These are phyloP conservation scores for Colletotrichum karsti DNA, from an alignment of 2,329 filamentous ascomycete species.

Conservation along the genomic window DNA sequence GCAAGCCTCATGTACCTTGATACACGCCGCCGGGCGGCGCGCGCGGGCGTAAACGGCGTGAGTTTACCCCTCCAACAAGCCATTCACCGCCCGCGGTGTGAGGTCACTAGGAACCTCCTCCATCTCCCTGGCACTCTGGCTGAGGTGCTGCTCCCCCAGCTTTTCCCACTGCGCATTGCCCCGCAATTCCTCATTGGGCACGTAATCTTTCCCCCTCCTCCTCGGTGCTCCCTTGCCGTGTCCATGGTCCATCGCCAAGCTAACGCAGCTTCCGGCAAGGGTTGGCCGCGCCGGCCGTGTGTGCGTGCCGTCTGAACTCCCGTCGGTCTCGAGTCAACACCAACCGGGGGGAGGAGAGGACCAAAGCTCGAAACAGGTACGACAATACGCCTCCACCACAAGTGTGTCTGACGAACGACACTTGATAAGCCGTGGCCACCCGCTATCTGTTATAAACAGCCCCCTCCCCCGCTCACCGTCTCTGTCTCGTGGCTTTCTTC, in stretches of 20 bases:
- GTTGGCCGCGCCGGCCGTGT: background rate
- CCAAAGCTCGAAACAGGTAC: conserved; percentile 14
- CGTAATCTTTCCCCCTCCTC: conserved; percentile 16
- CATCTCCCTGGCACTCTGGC: no score
- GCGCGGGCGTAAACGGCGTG: conserved; percentile 23
- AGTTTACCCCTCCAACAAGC: conserved; percentile 20
- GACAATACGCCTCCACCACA: conserved; percentile 7
- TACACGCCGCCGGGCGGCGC: background rate
- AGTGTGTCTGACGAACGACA: background rate
- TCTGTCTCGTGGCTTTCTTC: background rate
- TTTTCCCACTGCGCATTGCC: no score
- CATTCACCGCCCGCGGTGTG: background rate
- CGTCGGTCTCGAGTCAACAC: conserved; percentile 15
- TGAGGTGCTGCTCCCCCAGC: conserved; percentile 10
- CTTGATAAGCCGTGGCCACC: conserved; percentile 30
- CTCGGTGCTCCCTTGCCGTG: background rate
- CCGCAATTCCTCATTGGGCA: conserved; percentile 13
- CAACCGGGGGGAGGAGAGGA: background rate
- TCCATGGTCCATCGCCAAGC: conserved; percentile 2
- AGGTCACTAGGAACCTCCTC: background rate
- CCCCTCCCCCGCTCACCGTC: conserved; percentile 7
- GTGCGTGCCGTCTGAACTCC: conserved; percentile 14
- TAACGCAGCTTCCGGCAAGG: conserved; percentile 9
- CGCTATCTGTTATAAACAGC: conserved; percentile 27
- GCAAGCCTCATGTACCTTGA: background rate